Evolutionary conservation across 192 early-diverging fungal genomes (phyloP).

Genomic region (Obelidium mucronatum): DNA sequence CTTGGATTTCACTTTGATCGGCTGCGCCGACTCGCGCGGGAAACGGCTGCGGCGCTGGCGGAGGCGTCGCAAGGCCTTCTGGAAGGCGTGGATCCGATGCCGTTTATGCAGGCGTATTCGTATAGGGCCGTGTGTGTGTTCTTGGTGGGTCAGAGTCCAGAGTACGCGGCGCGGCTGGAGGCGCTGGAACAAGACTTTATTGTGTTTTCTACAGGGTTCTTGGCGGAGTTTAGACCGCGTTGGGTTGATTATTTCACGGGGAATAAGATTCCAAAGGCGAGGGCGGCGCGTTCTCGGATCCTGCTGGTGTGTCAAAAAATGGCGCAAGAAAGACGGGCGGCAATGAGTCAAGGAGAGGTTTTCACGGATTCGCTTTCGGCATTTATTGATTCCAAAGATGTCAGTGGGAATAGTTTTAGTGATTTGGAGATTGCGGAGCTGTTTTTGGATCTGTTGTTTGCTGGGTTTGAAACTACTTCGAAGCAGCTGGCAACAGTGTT

Average conservation of each 20-base stretch:
- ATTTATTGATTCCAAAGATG: conserved; percentile 7
- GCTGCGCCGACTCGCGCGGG: background rate
- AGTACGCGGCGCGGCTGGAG: background rate
- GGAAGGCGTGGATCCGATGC: background rate
- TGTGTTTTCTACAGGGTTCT: too few relatives aligned
- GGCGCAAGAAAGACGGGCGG: background rate
- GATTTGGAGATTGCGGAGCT: conserved; percentile 8
- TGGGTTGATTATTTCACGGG: conserved; percentile 10
- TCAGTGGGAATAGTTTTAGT: background rate
- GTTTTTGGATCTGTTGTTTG: conserved; percentile 7
- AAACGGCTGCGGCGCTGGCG: background rate
- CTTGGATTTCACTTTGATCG: background rate
- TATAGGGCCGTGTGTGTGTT: conserved; percentile 13
- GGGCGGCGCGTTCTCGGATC: background rate
- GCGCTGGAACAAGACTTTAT: background rate
- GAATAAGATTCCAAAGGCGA: background rate
- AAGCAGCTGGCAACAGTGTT: background rate
- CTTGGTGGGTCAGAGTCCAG: background rate
- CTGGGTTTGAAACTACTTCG: conserved; percentile 13
- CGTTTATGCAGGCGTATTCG: conserved; percentile 7
- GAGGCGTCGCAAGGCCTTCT: background rate
- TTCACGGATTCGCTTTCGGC: background rate
- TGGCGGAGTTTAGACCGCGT: background rate
- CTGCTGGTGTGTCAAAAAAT: background rate
- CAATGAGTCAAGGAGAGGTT: background rate